A percentile compares a stretch with the other conserved stretches of the same genome.
phyloP scores from a whole-genome alignment of 768 basidiomycete genomes.

The Boletus rex-veris region DNA sequence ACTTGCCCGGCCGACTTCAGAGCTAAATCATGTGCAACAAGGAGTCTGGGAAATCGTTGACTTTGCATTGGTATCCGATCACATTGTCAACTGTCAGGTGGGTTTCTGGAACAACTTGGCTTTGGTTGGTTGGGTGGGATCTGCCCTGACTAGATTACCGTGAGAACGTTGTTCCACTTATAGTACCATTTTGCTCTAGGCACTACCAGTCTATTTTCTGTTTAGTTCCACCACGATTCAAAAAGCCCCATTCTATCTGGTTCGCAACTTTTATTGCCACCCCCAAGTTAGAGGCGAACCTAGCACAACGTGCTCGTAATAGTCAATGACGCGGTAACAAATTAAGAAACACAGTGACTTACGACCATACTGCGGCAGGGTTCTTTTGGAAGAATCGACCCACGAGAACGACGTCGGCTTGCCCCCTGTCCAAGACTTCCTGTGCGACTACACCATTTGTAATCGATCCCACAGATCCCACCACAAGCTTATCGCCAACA shows the following conservation, averaged over 20 bases:
- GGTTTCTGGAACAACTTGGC: no score
- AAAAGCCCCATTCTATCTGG: constrained; percentile 56
- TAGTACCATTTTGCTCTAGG: no score
- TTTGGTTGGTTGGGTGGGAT: no score
- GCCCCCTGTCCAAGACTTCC: constrained; percentile 39
- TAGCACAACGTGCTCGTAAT: not conserved
- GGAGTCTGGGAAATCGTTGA: not conserved
- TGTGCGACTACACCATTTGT: constrained; percentile 41
- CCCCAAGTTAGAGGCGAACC: constrained; percentile 54
- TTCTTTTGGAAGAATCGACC: constrained; percentile 60
- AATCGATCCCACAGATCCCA: constrained; percentile 27
- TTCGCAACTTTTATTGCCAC: constrained; percentile 44
- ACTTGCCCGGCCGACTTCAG: no score
- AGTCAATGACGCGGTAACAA: not conserved
- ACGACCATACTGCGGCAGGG: constrained; percentile 44
- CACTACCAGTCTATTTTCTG: constrained; percentile 16
- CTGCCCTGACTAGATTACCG: no score
- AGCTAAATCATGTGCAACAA: not conserved
- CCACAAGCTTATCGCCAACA: constrained; percentile 39
- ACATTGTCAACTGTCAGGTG: no score
- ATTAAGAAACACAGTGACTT: constrained; percentile 1
- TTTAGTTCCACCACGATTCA: constrained; percentile 30
- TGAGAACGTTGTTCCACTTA: no score
- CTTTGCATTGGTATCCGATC: no score
- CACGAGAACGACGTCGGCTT: constrained; percentile 47